Conservation (phyloP, 2,329 filamentous ascomycete species). For the Mariannaea elegans region DNA sequence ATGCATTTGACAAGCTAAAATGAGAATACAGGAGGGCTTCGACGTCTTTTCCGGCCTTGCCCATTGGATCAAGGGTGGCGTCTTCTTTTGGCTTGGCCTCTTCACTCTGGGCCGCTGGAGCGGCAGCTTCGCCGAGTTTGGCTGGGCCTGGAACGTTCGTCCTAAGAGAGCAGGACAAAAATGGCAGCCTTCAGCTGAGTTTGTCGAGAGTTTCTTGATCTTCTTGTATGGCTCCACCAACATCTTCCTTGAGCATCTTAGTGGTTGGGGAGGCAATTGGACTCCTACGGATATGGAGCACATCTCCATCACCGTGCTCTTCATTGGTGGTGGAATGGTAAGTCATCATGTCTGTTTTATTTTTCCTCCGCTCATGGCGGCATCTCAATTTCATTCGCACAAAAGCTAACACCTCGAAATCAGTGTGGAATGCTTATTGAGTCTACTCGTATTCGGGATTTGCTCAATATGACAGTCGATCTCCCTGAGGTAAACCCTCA, state of each 20-base stretch:
- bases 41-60: slow-evolving; percentile 85
- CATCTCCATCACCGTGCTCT: slow-evolving; percentile 89
- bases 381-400: not conserved
- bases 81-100: slow-evolving; percentile 94
- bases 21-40: slow-evolving; percentile 63
- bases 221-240: slow-evolving; percentile 90
- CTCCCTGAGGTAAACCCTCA: slow-evolving; percentile 45
- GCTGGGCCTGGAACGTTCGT: slow-evolving; percentile 95
- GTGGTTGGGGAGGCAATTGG: slow-evolving; percentile 76
- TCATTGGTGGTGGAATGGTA: slow-evolving; percentile 90
- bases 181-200: slow-evolving; percentile 84
- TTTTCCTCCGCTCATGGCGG: too few relatives aligned
- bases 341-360: slow-evolving; percentile 44
- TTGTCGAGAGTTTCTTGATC: slow-evolving; percentile 88
- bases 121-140: slow-evolving; percentile 87
- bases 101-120: slow-evolving; percentile 89
- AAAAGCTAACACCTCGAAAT: slow-evolving; percentile 32
- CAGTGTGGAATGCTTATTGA: slow-evolving; percentile 87
- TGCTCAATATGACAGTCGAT: slow-evolving; percentile 66
- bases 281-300: slow-evolving; percentile 86
- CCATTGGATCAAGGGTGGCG: slow-evolving; percentile 92
- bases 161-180: slow-evolving; percentile 65
- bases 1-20: slow-evolving; percentile 7
- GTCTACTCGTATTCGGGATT: slow-evolving; percentile 72
- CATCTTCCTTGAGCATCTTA: slow-evolving; percentile 90